These are phyloP conservation scores for Mikania micrantha DNA, from an alignment of 129 eudicot species.

Conservation along the genomic window DNA sequence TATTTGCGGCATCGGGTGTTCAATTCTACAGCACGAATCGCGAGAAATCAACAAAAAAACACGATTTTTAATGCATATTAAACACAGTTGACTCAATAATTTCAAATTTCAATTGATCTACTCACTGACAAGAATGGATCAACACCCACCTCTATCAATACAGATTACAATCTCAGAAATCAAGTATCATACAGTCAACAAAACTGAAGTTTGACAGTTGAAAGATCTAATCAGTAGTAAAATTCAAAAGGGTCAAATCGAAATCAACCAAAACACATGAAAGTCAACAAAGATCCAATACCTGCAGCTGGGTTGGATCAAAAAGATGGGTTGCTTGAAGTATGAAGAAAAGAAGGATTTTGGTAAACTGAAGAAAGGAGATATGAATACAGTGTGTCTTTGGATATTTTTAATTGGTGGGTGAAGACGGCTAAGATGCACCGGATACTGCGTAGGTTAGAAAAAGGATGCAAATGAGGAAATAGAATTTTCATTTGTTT, in stretches of 20 bases:
- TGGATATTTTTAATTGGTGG: conserved; percentile 11
- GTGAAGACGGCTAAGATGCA: conserved; percentile 19
- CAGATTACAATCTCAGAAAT: conserved; percentile 9
- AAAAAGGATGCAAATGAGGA: conserved; percentile 2
- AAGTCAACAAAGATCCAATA: conserved; percentile 17
- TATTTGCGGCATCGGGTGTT: not conserved
- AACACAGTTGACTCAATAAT: conserved; percentile 15
- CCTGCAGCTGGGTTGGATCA: conserved; percentile 21
- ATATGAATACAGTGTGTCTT: conserved; percentile 9
- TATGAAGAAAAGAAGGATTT: conserved; percentile 1
- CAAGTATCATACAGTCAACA: conserved; percentile 11
- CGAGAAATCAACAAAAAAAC: not conserved
- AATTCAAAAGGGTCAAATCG: conserved; percentile 2
- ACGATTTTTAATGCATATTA: not conserved
- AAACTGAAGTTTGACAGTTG: not conserved
- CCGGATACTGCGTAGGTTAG: conserved; percentile 22
- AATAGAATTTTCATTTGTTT: not conserved
- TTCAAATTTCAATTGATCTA: conserved; percentile 25
- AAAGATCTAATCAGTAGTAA: conserved; percentile 12
- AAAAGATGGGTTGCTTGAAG: conserved; percentile 13
- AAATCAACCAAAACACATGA: not conserved
- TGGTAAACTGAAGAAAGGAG: not conserved
- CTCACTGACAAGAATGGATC: conserved; percentile 19
- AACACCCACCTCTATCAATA: conserved; percentile 8
- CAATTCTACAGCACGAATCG: conserved; percentile 1